Evolutionary conservation across 2,329 filamentous ascomycete species (phyloP), one percentile per base, ranked within the genome.

Genomic region (Penicillium sp.): DNA sequence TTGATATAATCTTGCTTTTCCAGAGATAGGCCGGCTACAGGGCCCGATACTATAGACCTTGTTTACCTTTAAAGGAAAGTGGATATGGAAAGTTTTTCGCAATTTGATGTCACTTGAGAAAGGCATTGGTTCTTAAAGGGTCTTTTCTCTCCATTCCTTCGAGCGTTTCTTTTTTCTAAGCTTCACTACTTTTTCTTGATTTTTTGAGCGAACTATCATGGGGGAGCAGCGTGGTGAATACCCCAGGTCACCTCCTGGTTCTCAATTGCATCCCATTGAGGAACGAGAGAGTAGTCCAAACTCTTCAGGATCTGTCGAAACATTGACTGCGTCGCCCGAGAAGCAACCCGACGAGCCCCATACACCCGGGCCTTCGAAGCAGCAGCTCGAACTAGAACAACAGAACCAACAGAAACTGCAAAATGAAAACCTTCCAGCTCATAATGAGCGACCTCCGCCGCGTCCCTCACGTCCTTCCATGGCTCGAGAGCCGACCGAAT

Each of bases 401-500:
- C 33, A 20, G 20, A 4, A 37, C 9, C 33, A 37, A 20, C 33
- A 37, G 33, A 37, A 20, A 4, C 5, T 15, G 2, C 33, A 37
- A 37, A 10, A 20, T 10, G 33, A 7, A 2, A 40, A 31, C 7
- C 23, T 27, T 12, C 15, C 37, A 39, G 6, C 45, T 15, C 24
- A 7, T 10, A 38, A 45, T n/a, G 48, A 46, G 7, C 45, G 46
- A 42, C 42, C 38, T 4, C 37, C 52, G 5, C 42, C 52, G 6
- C 15, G 15, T 18, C 20, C 8, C 7, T 12, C 42, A 24, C n/a
- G 52, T 33, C 37, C 45, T 15, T 38, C 52, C 4, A 15, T 51
- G 27, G 40, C 39, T 10, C 29, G 53, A 35, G 47, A 52, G 15
- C 53, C 53, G 4, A 55, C 53, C 3, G 53, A 49, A 46, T 50